Conservation (phyloP, 805 yeast species). For the Saturnispora halmiae region DNA sequence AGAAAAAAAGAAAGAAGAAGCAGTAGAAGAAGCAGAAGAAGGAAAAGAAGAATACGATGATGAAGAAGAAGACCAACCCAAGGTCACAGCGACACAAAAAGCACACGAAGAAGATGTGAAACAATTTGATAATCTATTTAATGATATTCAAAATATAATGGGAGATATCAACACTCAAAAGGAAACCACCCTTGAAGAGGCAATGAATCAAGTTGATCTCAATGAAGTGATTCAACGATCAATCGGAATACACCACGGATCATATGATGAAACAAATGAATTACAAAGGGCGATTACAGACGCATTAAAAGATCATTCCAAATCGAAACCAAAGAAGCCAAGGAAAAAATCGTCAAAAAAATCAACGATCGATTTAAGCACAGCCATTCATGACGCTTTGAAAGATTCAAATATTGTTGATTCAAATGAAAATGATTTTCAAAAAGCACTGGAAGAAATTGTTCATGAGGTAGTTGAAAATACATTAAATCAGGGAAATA, state of each 20-base stretch:
- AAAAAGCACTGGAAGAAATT: constrained; percentile 47
- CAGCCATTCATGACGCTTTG: constrained; percentile 23
- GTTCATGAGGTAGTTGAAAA: constrained; percentile 45
- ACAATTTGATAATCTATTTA: constrained; percentile 7
- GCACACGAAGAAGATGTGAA: constrained; percentile 6
- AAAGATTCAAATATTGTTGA: constrained; percentile 10
- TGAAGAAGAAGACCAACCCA: not conserved
- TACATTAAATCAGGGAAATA: constrained; percentile 15
- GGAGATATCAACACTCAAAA: not conserved
- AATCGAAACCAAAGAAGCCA: constrained; percentile 2
- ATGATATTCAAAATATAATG: constrained; percentile 10
- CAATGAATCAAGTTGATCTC: constrained; percentile 12
- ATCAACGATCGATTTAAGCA: constrained; percentile 14
- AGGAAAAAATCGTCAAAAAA: not conserved
- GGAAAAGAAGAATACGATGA: constrained; percentile 2
- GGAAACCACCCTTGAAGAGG: constrained; percentile 8
- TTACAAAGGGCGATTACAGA: constrained; percentile 24
- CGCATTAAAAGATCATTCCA: constrained; percentile 16
- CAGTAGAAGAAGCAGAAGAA: not conserved
- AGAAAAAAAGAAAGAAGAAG: not conserved
- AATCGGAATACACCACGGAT: constrained; percentile 14
- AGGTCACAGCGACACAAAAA: constrained; percentile 4
- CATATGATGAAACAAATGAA: constrained; percentile 17
- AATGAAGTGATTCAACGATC: constrained; percentile 18
- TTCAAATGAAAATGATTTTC: constrained; percentile 31